Evolutionary conservation across 192 early-diverging fungal genomes (phyloP).

Genomic region (Kappamyces sp.): DNA sequence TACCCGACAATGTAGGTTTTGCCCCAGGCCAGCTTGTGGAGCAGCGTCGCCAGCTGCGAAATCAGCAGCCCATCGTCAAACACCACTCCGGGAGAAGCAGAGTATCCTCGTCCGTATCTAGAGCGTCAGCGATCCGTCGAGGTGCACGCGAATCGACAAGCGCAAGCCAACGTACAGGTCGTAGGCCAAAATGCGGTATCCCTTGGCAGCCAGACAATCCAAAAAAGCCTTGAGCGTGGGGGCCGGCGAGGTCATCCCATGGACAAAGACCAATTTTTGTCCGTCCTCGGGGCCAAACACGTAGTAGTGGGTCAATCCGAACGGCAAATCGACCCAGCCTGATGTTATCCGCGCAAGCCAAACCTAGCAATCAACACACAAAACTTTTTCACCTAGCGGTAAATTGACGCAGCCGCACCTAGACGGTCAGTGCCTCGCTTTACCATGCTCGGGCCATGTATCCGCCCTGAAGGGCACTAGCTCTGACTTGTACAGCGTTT

Average conservation of each 20-base stretch:
- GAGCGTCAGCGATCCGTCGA: not conserved
- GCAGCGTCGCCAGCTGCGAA: constrained; percentile 32
- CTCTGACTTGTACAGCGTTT: too few species aligned
- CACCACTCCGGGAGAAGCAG: constrained; percentile 27
- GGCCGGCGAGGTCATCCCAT: constrained; percentile 27
- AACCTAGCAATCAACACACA: too few species aligned
- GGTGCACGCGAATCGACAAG: not conserved
- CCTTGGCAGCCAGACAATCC: constrained; percentile 27
- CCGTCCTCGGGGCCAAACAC: constrained; percentile 34
- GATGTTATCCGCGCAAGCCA: not conserved
- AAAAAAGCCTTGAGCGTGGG: constrained; percentile 16
- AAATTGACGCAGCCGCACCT: too few species aligned
- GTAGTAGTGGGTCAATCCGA: constrained; percentile 40
- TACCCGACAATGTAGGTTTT: constrained; percentile 34
- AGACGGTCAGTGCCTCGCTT: too few species aligned
- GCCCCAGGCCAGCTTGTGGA: constrained; percentile 44
- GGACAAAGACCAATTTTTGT: constrained; percentile 33
- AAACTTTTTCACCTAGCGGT: too few species aligned
- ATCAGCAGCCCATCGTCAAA: constrained; percentile 37
- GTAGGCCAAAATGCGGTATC: constrained; percentile 36
- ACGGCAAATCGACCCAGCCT: constrained; percentile 21
- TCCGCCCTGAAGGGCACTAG: too few species aligned
- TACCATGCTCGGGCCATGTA: too few species aligned
- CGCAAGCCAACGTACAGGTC: constrained; percentile 23
- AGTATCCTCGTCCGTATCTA: constrained; percentile 41